A percentile compares a stretch with the other conserved stretches of the same genome.
These are phyloP conservation scores for Candida tunisiensis DNA, from an alignment of 1,139 yeast species.

Conservation along the genomic window DNA sequence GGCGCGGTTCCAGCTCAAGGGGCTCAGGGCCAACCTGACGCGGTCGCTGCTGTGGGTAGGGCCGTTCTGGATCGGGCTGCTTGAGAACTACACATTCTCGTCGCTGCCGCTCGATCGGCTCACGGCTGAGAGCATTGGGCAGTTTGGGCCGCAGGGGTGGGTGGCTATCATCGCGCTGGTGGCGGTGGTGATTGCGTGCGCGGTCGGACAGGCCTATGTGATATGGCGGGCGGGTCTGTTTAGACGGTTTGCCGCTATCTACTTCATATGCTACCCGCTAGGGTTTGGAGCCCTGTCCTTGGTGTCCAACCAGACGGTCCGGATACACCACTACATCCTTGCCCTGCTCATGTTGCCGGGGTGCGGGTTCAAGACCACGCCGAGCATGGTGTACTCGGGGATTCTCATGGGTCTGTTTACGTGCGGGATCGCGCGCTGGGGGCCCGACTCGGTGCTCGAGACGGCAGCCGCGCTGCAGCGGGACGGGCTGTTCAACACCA, in stretches of 20 bases:
- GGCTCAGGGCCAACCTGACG: slow-evolving; percentile 23
- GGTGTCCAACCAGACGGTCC: slow-evolving; percentile 54
- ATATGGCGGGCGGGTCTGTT: slow-evolving; percentile 74
- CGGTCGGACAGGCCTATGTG: slow-evolving; percentile 55
- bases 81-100: slow-evolving; percentile 81
- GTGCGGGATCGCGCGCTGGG: slow-evolving; percentile 89
- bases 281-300: slow-evolving; percentile 30
- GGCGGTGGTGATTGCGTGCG: slow-evolving; percentile 31
- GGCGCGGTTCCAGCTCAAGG: slow-evolving; percentile 18
- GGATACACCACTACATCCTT: slow-evolving; percentile 81
- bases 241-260: slow-evolving; percentile 34
- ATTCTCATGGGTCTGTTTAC: slow-evolving; percentile 62
- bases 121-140: too few relatives aligned
- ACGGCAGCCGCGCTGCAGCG: slow-evolving; percentile 51
- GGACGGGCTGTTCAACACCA: slow-evolving; percentile 38
- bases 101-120: slow-evolving; percentile 76
- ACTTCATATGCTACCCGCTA: too few relatives aligned
- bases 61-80: slow-evolving; percentile 67
- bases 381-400: slow-evolving; percentile 69
- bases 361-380: slow-evolving; percentile 41
- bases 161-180: slow-evolving; percentile 39
- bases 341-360: slow-evolving; percentile 76
- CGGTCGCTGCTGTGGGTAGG: slow-evolving; percentile 60
- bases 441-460: slow-evolving; percentile 76
- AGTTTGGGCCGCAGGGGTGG: too few relatives aligned